Percentiles rank a stretch among this genome's conserved stretches.
Conservation (phyloP, 2,329 filamentous ascomycete genomes). For the Pyrenochaeta sp. region DNA sequence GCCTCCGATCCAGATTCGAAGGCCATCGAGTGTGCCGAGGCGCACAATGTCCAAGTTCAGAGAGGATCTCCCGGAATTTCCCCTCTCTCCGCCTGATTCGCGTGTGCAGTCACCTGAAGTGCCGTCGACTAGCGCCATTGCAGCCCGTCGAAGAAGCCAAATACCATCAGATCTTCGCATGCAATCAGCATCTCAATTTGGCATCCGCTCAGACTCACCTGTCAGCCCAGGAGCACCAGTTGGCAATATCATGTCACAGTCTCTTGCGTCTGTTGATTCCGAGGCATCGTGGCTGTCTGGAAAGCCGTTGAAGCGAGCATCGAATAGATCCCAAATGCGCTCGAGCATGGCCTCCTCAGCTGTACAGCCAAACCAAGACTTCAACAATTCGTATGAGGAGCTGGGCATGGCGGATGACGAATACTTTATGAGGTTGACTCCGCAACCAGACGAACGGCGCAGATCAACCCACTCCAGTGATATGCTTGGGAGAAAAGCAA, state of each 20-base stretch:
- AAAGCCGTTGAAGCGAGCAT: slow-evolving; percentile 62
- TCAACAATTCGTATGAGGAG: slow-evolving; percentile 71
- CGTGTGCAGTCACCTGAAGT: slow-evolving; percentile 80
- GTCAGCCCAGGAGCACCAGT: slow-evolving; percentile 43
- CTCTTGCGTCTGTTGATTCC: slow-evolving; percentile 91
- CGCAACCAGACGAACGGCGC: slow-evolving; percentile 55
- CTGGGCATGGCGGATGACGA: slow-evolving; percentile 74
- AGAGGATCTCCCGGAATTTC: slow-evolving; percentile 88
- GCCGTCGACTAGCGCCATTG: slow-evolving; percentile 55
- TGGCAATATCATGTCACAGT: slow-evolving; percentile 70
- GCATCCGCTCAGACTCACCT: slow-evolving; percentile 54
- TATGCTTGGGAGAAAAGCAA: slow-evolving; percentile 45
- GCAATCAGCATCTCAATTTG: slow-evolving; percentile 30
- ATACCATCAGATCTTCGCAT: slow-evolving; percentile 45
- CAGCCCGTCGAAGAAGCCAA: slow-evolving; percentile 51
- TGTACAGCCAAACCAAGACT: slow-evolving; percentile 60
- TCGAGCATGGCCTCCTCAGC: slow-evolving; percentile 58
- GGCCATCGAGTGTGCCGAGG: slow-evolving; percentile 69
- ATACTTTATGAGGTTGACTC: slow-evolving; percentile 69
- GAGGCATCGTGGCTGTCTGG: slow-evolving; percentile 97
- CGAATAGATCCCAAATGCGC: slow-evolving; percentile 54
- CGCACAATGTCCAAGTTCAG: slow-evolving; percentile 90
- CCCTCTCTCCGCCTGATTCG: slow-evolving; percentile 85
- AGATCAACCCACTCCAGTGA: slow-evolving; percentile 37
- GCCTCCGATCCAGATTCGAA: slow-evolving; percentile 52